Evolutionary conservation across 345 rosid species (phyloP), one percentile per base, ranked within the genome.

Genomic region (Kandelia obovata): DNA sequence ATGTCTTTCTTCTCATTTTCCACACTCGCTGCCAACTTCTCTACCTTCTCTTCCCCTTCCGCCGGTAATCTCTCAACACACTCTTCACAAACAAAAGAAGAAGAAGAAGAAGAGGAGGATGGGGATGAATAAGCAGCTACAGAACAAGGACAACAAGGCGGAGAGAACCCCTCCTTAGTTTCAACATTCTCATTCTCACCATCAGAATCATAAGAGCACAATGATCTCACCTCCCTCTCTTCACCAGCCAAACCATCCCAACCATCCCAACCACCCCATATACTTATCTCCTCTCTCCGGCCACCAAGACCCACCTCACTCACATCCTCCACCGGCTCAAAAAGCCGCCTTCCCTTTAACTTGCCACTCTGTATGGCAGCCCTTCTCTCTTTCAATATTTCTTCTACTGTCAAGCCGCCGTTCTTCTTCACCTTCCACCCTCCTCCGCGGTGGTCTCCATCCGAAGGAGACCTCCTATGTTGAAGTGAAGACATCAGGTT

Each of bases 401-500:
- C 86, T 13, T 55, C 67, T 2, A 73, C 76, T 0, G 81, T 80
- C 69, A 77, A 61, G 32, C 77, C 85, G 28, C 77, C 85, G 28
- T 80, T 79, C 79, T 59, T 73, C 71, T 80, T 81, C 53, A 77
- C 74, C 68, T 71, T 82, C 85, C 89, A 81, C 7, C 49, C 67
- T 7, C 19, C 75, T 5, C 55, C 58, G 58, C 46, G 46, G 15
- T 53, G 46, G 15, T 53, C 53, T 15, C 68, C 77, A 19, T 30
- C 69, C 4, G 34, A 43, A 0, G 69, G 70, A 30, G 66, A 53
- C 19, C 61, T 51, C 49, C 27, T 25, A 26, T 55, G 16, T 62
- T 83, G 91, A 46, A 89, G 87, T 0, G 84, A 78, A 66, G 78
- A 67, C 89, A 78, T 84, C 43, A 82, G 85, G 49, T 25, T 62